Conservation (phyloP, 352 stramenopile species). For the Elongisporangium senticosum region DNA sequence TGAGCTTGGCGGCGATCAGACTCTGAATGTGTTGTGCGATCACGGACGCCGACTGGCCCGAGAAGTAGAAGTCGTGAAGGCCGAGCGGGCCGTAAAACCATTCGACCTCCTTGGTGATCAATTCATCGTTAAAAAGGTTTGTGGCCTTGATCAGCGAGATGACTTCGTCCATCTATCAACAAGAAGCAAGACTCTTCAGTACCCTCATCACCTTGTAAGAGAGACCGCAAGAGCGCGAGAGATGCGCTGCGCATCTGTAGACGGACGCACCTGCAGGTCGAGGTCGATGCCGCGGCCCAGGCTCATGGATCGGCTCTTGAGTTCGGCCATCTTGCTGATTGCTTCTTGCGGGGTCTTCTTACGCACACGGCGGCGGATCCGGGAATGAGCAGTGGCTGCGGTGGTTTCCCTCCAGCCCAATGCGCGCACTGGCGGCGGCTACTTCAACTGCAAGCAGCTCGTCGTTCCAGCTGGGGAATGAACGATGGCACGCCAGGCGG, state of each 20-base stretch:
- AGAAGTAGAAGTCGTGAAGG: slow-evolving; percentile 84
- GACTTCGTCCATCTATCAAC: slow-evolving; percentile 55
- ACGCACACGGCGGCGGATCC: slow-evolving; percentile 7
- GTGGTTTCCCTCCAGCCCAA: slow-evolving; percentile 6
- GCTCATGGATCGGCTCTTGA: slow-evolving; percentile 55
- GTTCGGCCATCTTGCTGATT: slow-evolving; percentile 26
- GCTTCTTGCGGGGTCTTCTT: slow-evolving; percentile 5
- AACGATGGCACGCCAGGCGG: background rate
- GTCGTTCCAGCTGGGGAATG: background rate
- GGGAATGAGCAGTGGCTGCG: slow-evolving; percentile 6
- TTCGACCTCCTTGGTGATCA: slow-evolving; percentile 63
- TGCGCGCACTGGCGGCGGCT: slow-evolving; percentile 4
- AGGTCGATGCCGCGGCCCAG: slow-evolving; percentile 55
- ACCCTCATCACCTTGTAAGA: background rate
- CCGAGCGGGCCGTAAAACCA: slow-evolving; percentile 81
- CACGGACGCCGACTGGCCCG: slow-evolving; percentile 44
- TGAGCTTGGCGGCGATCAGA: slow-evolving; percentile 75
- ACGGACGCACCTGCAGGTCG: slow-evolving; percentile 21
- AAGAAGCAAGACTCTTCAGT: background rate
- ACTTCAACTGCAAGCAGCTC: slow-evolving; percentile 27
- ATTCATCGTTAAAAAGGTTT: slow-evolving; percentile 53
- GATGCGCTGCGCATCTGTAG: background rate
- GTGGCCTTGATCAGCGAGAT: slow-evolving; percentile 44
- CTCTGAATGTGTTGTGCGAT: slow-evolving; percentile 81
- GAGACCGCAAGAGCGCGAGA: background rate